Evolutionary conservation across 768 basidiomycete genomes (phyloP), one percentile per base, ranked within the genome.

Genomic region (Rubroboletus satanas): DNA sequence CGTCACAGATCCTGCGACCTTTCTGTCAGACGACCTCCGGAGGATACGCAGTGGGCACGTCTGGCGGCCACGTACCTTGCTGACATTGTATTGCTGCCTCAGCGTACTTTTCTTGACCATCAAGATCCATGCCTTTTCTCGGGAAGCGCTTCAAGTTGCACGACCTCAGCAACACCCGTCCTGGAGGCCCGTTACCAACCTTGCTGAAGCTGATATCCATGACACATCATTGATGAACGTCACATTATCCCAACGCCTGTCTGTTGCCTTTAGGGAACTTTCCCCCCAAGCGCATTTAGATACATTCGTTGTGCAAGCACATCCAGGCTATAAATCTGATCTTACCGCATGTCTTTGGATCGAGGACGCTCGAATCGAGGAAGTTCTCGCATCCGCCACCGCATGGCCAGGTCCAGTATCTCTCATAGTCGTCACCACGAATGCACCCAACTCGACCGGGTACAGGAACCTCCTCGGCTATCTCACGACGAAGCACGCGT

Each of bases 301-400:
- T 21, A 72, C 75, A 9, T 77, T 73, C 48, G 57, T 75, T 14
- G 54, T 76, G 18, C 66, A 59, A 57, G 64, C 61, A 7, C 56
- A 52, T 32, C 51, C 45, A 14, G 17, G 44, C 14, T 1, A 38
- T 11, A 6, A 32, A 12, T 61, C 56, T 1, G 54, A 56, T 14
- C 63, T 78, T 18, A 75, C 80, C 0, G 82, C 81, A 36, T 83
- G 82, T 63, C 63, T 81, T 17, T 83, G 82, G 82, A 65, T 71
- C 14, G 58, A 68, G 12, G 77, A 78, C 45, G 50, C 45, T 14
- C 66, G 67, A 4, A 18, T 82, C 15, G 70, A 72, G 15, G 50
- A 61, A 15, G 56, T 79, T 0, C 57, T 72, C 18, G 51, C 53
- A 0, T 79, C 80, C 74, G 67, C 67, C 23, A 45, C 64, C 0